These are phyloP conservation scores for Phytophthora fragariaefolia DNA, from an alignment of 352 stramenopile species.

Conservation along the genomic window DNA sequence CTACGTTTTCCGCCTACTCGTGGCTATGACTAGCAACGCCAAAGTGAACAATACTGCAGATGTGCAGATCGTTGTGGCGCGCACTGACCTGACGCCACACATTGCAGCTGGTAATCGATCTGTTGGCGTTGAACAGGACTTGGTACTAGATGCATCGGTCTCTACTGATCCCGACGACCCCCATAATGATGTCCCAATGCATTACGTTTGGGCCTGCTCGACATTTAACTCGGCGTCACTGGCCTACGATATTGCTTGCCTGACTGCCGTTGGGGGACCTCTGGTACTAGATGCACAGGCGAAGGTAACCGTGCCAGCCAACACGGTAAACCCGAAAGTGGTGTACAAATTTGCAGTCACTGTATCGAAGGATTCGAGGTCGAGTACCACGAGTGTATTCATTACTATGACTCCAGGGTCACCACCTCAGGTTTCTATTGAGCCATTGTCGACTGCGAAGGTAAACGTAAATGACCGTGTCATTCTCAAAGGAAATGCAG, in stretches of 20 bases:
- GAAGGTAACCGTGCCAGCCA: conserved; percentile 48
- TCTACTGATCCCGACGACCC: conserved; percentile 60
- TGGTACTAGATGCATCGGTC: conserved; percentile 56
- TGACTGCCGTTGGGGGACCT: conserved; percentile 20
- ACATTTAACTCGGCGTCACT: conserved; percentile 32
- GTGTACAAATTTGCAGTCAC: conserved; percentile 63
- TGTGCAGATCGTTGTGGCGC: conserved; percentile 50
- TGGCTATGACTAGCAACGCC: conserved; percentile 52
- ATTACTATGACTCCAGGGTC: conserved; percentile 58
- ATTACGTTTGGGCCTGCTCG: conserved; percentile 53
- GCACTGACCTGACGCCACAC: conserved; percentile 45
- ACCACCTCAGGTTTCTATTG: conserved; percentile 60
- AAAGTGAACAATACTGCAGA: conserved; percentile 59
- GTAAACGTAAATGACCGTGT: conserved; percentile 68
- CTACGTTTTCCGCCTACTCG: conserved; percentile 68
- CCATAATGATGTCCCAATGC: conserved; percentile 43
- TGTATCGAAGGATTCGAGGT: conserved; percentile 49
- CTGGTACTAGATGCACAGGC: conserved; percentile 36
- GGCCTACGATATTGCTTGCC: conserved; percentile 42
- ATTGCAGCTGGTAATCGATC: conserved; percentile 60
- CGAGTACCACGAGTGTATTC: conserved; percentile 41
- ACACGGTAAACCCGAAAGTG: conserved; percentile 53
- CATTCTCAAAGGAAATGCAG: conserved; percentile 53
- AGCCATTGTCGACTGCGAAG: conserved; percentile 46
- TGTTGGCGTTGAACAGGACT: conserved; percentile 55